phyloP scores from a whole-genome alignment of 108 stramenopile genomes.

The Discostella pseudostelligera region DNA sequence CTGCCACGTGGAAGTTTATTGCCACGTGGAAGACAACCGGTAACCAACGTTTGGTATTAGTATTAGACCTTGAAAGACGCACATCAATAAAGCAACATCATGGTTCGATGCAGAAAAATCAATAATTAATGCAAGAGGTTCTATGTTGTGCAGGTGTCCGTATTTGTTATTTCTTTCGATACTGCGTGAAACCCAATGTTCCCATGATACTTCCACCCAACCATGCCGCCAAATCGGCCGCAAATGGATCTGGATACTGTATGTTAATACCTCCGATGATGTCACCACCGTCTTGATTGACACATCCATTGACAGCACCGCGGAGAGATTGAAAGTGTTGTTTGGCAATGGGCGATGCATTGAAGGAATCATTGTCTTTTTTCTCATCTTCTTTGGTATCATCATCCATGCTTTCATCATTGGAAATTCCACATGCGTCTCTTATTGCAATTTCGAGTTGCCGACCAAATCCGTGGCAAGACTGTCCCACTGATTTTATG shows the following conservation, averaged over 20 bases:
- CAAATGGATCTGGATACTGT: slow-evolving; percentile 39
- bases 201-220: slow-evolving; percentile 39
- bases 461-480: slow-evolving; percentile 1
- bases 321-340: slow-evolving; percentile 24
- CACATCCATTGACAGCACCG: background rate
- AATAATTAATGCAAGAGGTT: no score
- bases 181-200: slow-evolving; percentile 8
- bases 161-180: background rate
- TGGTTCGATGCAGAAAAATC: no score
- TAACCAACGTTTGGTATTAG: no score
- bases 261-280: slow-evolving; percentile 18
- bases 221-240: slow-evolving; percentile 31
- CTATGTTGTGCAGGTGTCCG: no score
- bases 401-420: slow-evolving; percentile 2
- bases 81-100: no score
- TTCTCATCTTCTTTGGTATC: slow-evolving; percentile 24
- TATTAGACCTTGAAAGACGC: no score
- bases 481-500: background rate
- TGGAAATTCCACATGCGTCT: slow-evolving; percentile 20
- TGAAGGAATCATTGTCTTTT: slow-evolving; percentile 16
- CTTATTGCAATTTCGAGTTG: slow-evolving; percentile 13
- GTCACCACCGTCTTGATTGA: slow-evolving; percentile 4
- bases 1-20: no score
- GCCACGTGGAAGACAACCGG: no score
- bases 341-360: slow-evolving; percentile 23